These are phyloP conservation scores for Aspergillus quadrilineatus DNA, from an alignment of 2,329 filamentous ascomycete species.

Conservation along the genomic window DNA sequence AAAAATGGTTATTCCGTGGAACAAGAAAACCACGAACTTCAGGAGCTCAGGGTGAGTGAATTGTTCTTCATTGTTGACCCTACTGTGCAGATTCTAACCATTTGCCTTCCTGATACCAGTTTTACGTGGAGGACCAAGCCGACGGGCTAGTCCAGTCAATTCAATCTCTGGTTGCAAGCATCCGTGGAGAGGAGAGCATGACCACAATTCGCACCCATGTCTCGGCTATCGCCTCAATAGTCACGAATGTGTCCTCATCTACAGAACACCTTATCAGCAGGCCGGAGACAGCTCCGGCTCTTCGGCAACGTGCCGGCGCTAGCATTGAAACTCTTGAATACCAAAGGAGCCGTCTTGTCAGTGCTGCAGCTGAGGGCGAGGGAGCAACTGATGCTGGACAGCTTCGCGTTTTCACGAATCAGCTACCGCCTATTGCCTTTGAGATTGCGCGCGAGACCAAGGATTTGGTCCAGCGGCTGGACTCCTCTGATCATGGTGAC, in stretches of 20 bases:
- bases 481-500: conserved; percentile 37
- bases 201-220: conserved; percentile 69
- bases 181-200: conserved; percentile 64
- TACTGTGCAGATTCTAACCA: background rate
- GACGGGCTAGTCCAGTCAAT: conserved; percentile 76
- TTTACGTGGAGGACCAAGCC: conserved; percentile 81
- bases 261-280: conserved; percentile 58
- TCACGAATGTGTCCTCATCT: conserved; percentile 67
- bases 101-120: conserved; percentile 40
- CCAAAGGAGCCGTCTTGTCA: conserved; percentile 65
- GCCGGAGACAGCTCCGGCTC: conserved; percentile 47
- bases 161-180: conserved; percentile 72
- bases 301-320: conserved; percentile 49
- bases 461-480: conserved; percentile 60
- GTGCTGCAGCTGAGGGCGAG: conserved; percentile 61
- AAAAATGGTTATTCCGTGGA: conserved; percentile 45
- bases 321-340: conserved; percentile 52
- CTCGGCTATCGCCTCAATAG: conserved; percentile 66
- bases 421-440: conserved; percentile 80
- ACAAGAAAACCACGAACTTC: conserved; percentile 50
- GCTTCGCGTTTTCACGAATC: conserved; percentile 61
- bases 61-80: background rate
- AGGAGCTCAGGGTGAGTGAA: conserved; percentile 60
- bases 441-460: conserved; percentile 81
- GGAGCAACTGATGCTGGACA: conserved; percentile 57